Conservation (phyloP, 768 basidiomycete species). For the Kwoniella sp. region DNA sequence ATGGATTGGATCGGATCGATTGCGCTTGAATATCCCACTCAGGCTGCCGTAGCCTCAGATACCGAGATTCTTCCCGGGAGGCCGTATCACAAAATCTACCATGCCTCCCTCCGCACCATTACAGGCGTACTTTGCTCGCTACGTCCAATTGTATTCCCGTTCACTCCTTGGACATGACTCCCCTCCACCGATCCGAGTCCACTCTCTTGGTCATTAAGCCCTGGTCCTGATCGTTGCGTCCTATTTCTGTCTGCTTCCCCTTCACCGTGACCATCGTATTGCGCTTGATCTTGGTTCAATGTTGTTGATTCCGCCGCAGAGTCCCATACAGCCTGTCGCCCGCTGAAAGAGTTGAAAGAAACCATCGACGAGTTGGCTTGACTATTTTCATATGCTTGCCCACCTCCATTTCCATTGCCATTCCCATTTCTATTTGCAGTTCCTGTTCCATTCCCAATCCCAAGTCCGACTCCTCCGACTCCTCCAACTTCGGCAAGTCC, state of each 20-base stretch:
- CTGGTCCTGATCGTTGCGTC: too few species aligned
- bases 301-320: neutral
- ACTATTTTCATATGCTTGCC: neutral
- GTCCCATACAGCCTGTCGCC: slow-evolving; percentile 18
- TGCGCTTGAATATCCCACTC: too few species aligned
- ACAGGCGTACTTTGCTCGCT: slow-evolving; percentile 40
- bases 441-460: neutral
- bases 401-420: neutral
- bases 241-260: too few species aligned
- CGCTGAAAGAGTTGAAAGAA: slow-evolving; percentile 15
- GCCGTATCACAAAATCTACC: neutral
- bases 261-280: too few species aligned
- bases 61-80: too few species aligned
- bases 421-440: neutral
- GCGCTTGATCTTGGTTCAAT: too few species aligned
- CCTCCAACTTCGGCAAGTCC: too few species aligned
- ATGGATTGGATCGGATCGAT: too few species aligned
- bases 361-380: slow-evolving; percentile 7
- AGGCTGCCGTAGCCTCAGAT: too few species aligned
- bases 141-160: slow-evolving; percentile 1
- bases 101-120: slow-evolving; percentile 16
- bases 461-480: neutral
- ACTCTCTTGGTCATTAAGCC: too few species aligned
- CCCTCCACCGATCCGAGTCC: too few species aligned
- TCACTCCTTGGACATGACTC: neutral